Conservation (phyloP, 78 protist genomes). For the Dictyostelium purpureum region DNA sequence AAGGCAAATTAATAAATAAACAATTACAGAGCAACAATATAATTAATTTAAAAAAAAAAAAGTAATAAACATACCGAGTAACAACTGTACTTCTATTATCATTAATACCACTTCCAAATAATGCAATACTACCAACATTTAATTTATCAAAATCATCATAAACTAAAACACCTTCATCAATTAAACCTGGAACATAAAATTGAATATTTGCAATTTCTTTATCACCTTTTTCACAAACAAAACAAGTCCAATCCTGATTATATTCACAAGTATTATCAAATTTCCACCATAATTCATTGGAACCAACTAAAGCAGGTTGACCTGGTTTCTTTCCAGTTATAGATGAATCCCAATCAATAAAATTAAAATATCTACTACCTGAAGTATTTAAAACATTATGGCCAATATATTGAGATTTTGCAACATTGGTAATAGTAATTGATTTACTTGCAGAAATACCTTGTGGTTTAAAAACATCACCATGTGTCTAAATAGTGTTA, state of each 20-base stretch:
- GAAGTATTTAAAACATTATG: conserved; percentile 21
- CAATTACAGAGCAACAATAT: no score
- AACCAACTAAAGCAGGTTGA: background rate
- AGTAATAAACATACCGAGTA: no score
- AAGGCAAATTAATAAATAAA: no score
- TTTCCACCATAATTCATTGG: conserved; percentile 26
- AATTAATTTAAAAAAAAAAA: no score
- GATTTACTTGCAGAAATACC: conserved; percentile 30
- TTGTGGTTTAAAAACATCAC: conserved; percentile 77
- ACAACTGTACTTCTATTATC: conserved; percentile 10
- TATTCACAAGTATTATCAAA: conserved; percentile 15
- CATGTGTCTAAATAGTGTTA: conserved; percentile 56
- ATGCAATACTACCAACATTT: conserved; percentile 19
- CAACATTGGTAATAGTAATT: conserved; percentile 25
- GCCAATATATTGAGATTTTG: background rate
- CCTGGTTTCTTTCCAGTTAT: background rate
- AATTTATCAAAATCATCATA: background rate
- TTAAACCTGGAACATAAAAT: conserved; percentile 30
- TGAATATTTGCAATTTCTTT: conserved; percentile 9
- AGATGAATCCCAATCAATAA: conserved; percentile 66
- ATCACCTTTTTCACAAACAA: background rate
- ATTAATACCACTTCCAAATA: conserved; percentile 66
- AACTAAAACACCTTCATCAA: conserved; percentile 4
- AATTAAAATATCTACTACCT: conserved; percentile 44
- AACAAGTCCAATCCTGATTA: background rate